Base-by-base conservation (phyloP, 2,329 filamentous ascomycete species). In the Cercospora zeina region DNA sequence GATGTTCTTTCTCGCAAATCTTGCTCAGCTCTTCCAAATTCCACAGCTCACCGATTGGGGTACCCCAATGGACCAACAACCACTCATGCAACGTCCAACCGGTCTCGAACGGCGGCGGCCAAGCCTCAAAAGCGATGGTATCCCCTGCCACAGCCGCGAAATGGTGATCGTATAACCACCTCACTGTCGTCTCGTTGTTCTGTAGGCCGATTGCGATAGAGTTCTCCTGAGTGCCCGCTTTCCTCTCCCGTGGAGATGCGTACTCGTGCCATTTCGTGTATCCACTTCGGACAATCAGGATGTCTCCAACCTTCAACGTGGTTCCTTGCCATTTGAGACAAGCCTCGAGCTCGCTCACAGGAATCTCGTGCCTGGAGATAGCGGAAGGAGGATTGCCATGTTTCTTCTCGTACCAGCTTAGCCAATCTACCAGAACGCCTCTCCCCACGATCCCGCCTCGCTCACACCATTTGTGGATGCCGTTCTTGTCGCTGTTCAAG, bases 381-480 rank as follows among this genome's bases (percentile, higher is more conserved):
- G 59, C 50, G 30, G 50, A 55, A 19, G 39, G 51, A 11, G 56
- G 56, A 4, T 50, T 24, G 31, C 61, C 61, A 30, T 47, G 49
- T 30, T 62, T 62, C 30, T 36, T 36, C 37, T 56, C 49, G 21
- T 57, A 57, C 34, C 81, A 85, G 9, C 75, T 66, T 10, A 71
- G 73, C 66, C 82, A 81, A 67, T 86, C 84, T 21, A 85, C 69
- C 31, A 85, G 70, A 2, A 85, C 74, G 5, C 81, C 83, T 0
- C 83, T 75, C 9, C 82, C 83, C 1, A 83, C 82, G 59, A 86
- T 85, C 2, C 81, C 81, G 11, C 83, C 83, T 55, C 79, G 69
- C 60, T 82, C 77, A n/a, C 56, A 58, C 4, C 79, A 72, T 0
- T 78, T 74, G 19, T 74, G 71, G 14, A 82, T 79, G 1, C 80